Evolutionary conservation across 2,329 filamentous ascomycete genomes (phyloP).

Genomic region (Diaporthe ilicicola): DNA sequence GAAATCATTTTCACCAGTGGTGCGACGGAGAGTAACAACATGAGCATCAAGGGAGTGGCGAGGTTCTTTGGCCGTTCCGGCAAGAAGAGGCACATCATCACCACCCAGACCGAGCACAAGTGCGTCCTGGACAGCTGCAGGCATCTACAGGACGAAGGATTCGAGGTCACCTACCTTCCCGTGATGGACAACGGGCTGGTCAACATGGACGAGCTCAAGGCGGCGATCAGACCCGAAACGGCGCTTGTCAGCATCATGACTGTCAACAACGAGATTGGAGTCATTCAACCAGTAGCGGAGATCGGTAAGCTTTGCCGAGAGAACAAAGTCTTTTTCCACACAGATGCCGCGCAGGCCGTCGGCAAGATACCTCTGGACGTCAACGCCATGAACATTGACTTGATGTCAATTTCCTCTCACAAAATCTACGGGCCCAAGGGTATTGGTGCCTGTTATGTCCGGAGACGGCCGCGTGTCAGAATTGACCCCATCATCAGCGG

Average conservation of each 20-base stretch:
- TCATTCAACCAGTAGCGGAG: conserved; percentile 94
- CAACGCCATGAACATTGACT: conserved; percentile 96
- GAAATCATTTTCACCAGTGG: conserved; percentile 99
- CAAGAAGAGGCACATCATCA: conserved; percentile 99
- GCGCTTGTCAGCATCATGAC: conserved; percentile 96
- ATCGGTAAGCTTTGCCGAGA: conserved; percentile 91
- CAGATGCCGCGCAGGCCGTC: conserved; percentile 95
- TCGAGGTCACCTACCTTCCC: conserved; percentile 95
- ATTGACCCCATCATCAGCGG: conserved; percentile 96
- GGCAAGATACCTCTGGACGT: conserved; percentile 97
- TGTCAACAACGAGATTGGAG: conserved; percentile 99
- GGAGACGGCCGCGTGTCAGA: conserved; percentile 90
- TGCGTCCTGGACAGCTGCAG: conserved; percentile 97
- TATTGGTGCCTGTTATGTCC: conserved; percentile 94
- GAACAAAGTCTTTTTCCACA: conserved; percentile 98
- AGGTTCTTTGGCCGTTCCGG: conserved; percentile 91
- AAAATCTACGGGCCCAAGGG: conserved; percentile 99
- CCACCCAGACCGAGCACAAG: conserved; percentile 97
- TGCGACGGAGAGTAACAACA: conserved; percentile 98
- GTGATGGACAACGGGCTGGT: conserved; percentile 89
- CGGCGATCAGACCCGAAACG: conserved; percentile 90
- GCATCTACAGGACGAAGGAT: conserved; percentile 96
- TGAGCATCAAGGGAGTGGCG: conserved; percentile 98
- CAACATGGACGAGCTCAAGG: conserved; percentile 83
- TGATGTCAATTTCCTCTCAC: conserved; percentile 99